Evolutionary conservation across 768 basidiomycete genomes (phyloP).

Genomic region (Leccinum imitatum): DNA sequence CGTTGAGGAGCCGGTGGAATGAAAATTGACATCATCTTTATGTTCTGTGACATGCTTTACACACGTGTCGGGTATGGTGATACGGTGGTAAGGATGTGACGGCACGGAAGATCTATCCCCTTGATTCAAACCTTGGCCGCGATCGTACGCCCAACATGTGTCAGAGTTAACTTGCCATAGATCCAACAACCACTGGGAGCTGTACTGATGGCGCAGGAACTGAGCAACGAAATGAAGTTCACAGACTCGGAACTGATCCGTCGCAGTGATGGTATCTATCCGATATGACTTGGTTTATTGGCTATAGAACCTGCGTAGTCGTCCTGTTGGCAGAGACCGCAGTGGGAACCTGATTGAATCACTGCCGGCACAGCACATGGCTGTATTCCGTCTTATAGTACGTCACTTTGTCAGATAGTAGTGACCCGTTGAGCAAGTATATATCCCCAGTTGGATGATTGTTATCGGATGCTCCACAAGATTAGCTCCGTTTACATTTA

Average conservation of each 20-base stretch:
- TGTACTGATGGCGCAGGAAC: background rate
- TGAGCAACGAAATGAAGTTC: background rate
- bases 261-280: background rate
- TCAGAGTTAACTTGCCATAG: background rate
- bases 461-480: background rate
- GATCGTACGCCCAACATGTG: background rate
- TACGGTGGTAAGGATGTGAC: slow-evolving; percentile 1
- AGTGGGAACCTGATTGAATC: background rate
- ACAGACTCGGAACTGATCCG: background rate
- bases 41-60: slow-evolving; percentile 5
- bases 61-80: slow-evolving; percentile 9
- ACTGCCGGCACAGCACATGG: background rate
- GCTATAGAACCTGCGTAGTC: background rate
- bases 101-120: background rate
- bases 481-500: background rate
- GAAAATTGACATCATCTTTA: slow-evolving; percentile 1
- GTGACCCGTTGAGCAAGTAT: background rate
- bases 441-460: background rate
- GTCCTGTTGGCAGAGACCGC: background rate
- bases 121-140: background rate
- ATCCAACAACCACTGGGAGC: background rate
- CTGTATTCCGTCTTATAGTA: background rate
- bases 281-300: background rate
- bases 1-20: background rate
- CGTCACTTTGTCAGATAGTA: background rate